A percentile compares a stretch with the other conserved stretches of the same genome.
Conservation (phyloP, 257 asterid genomes). For the Sherardia arvensis region DNA sequence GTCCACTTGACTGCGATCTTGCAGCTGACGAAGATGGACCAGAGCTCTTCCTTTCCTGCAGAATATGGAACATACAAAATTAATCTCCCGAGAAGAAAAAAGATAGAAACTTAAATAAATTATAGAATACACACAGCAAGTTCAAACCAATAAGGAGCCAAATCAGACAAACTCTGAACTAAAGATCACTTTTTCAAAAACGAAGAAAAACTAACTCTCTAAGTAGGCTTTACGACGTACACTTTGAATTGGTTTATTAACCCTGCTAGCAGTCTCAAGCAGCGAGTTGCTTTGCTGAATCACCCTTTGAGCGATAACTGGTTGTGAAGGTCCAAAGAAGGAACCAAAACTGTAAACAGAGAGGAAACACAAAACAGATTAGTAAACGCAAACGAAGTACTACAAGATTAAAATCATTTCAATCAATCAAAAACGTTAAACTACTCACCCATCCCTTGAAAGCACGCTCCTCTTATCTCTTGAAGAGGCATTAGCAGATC, state of each 20-base stretch:
- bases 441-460: slow-evolving; percentile 59
- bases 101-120: no score
- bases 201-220: background rate
- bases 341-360: slow-evolving; percentile 66
- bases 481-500: slow-evolving; percentile 40
- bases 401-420: background rate
- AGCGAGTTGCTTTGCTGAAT: slow-evolving; percentile 93
- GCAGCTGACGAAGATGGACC: slow-evolving; percentile 32
- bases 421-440: background rate
- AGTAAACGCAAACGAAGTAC: background rate
- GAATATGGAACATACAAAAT: background rate
- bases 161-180: background rate
- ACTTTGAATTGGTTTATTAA: slow-evolving; percentile 26
- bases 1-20: slow-evolving; percentile 29
- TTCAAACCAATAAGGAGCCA: no score
- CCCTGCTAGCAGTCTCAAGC: slow-evolving; percentile 69
- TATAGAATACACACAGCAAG: no score
- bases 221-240: slow-evolving; percentile 27
- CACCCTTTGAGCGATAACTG: slow-evolving; percentile 87
- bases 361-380: background rate
- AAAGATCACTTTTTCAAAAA: background rate
- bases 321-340: slow-evolving; percentile 95
- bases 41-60: slow-evolving; percentile 50
- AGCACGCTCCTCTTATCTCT: slow-evolving; percentile 25
- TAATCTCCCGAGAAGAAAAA: background rate